Evolutionary conservation across 352 stramenopile genomes (phyloP), one percentile per base, ranked within the genome.

Genomic region (Globisporangium heterothallicum): DNA sequence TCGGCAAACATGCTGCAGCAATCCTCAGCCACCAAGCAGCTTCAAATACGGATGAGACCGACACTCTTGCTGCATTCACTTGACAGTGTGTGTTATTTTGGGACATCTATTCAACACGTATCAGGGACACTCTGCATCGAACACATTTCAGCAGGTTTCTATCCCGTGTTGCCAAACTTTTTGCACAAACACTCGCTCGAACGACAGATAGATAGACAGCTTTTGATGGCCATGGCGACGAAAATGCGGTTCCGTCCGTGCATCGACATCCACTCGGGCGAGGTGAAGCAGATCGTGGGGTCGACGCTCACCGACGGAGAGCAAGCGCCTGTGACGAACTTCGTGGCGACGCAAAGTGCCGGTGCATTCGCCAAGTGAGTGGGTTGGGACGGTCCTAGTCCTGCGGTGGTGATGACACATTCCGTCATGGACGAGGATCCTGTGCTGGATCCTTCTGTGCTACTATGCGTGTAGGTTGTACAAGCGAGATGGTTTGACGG

Each of bases 221-320:
- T n/a, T n/a, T n/a, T 4, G 2, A 46, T 54, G 45, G 45, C 53
- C 16, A 49, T 27, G 35, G 30, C 10, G 14, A 14, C 53, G n/a
- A 19, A 30, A 18, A 98, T 98, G 88, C 92, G 95, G 64, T 99
- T 99, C 72, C 86, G 96, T 40, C 97, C 97, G 34, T 99, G 97
- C 65, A 99, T 99, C 62, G 97, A 99, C 72, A 88, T 99, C 52
- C 97, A 99, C 73, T 78, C 85, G 29, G 97, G 97, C 30, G 70
- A 96, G 63, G 96, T 99, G 35, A 99, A 99, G 80, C 97, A 99
- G 74, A 99, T 99, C 66, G 95, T 99, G 41, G 97, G 97, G 18
- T 97, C 89, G 13, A 99, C 96, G 30, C 79, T 99, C 40, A 91
- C 66, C n/a, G 92, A 98, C 61, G 74, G 70, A n/a, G 70, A 81